Evolutionary conservation across 1,139 yeast genomes (phyloP).

Genomic region (Pichia sp.): DNA sequence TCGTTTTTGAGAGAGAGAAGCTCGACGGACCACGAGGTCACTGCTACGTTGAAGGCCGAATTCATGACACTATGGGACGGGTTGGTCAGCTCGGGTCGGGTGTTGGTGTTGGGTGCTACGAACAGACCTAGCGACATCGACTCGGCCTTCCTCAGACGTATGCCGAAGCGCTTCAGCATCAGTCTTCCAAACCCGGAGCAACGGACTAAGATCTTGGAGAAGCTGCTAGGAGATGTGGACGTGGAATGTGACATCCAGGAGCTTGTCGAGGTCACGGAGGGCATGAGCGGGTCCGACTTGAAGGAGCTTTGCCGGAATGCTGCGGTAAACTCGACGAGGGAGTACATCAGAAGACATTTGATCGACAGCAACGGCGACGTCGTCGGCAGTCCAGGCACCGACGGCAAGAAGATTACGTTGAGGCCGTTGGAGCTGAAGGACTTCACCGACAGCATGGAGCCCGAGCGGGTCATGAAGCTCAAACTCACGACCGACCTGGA

Average conservation of each 20-base stretch:
- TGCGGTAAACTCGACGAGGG: constrained; percentile 84
- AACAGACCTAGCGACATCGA: constrained; percentile 91
- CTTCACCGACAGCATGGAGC: constrained; percentile 39
- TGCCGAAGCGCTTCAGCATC: constrained; percentile 88
- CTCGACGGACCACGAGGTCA: constrained; percentile 89
- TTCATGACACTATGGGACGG: constrained; percentile 99
- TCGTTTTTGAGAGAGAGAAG: constrained; percentile 86
- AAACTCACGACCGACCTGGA: constrained; percentile 24
- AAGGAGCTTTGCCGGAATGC: constrained; percentile 92
- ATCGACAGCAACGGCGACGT: constrained; percentile 41
- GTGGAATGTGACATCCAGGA: constrained; percentile 61
- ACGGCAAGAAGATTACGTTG: constrained; percentile 34
- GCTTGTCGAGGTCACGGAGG: constrained; percentile 63
- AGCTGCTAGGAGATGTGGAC: constrained; percentile 62
- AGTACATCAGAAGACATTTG: constrained; percentile 56
- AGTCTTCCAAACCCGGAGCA: constrained; percentile 68
- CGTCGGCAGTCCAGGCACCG: constrained; percentile 26
- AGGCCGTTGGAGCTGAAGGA: constrained; percentile 47
- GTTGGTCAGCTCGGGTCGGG: constrained; percentile 67
- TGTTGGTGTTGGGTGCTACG: constrained; percentile 91
- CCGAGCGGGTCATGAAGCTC: constrained; percentile 34
- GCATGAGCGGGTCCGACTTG: constrained; percentile 86
- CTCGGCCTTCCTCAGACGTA: constrained; percentile 82
- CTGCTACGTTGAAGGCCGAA: constrained; percentile 92
- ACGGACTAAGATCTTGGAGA: constrained; percentile 62